phyloP scores from a whole-genome alignment of 129 eudicot genomes.

The Saposhnikovia divaricata region DNA sequence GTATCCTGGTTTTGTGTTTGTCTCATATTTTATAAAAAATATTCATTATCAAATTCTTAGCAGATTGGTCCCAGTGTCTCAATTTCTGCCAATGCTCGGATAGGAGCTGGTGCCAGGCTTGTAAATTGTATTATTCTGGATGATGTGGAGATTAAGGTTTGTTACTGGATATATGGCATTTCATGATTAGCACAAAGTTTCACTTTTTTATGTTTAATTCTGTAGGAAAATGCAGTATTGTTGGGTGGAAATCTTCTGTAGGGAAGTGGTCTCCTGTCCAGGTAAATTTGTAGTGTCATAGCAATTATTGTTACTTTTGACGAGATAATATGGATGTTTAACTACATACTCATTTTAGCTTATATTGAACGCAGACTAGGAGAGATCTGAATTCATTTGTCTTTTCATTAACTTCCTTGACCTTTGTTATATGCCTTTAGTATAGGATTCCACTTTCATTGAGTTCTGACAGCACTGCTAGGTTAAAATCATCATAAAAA shows the following conservation, averaged over 20 bases:
- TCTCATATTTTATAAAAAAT: background rate
- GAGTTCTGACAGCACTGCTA: background rate
- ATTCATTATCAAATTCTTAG: slow-evolving; percentile 8
- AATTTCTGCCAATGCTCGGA: slow-evolving; percentile 88
- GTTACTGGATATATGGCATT: background rate
- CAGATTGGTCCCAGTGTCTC: slow-evolving; percentile 99
- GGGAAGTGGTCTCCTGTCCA: slow-evolving; percentile 98
- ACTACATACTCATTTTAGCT: background rate
- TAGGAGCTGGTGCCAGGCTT: slow-evolving; percentile 85
- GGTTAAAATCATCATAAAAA: background rate
- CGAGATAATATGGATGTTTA: background rate
- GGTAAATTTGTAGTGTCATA: slow-evolving; percentile 16
- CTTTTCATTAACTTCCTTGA: background rate
- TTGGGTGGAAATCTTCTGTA: slow-evolving; percentile 90
- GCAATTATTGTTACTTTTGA: background rate
- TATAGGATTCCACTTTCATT: background rate
- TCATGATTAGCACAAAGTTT: slow-evolving; percentile 3
- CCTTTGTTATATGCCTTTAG: background rate
- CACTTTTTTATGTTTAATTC: background rate
- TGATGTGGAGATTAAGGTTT: slow-evolving; percentile 84
- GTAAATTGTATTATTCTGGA: slow-evolving; percentile 73
- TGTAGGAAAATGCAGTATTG: slow-evolving; percentile 95
- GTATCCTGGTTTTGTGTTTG: slow-evolving; percentile 3
- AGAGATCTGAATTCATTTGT: background rate
- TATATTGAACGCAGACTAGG: background rate